Conservation (phyloP, 495 filamentous ascomycete species). For the Penicillium canariense region DNA sequence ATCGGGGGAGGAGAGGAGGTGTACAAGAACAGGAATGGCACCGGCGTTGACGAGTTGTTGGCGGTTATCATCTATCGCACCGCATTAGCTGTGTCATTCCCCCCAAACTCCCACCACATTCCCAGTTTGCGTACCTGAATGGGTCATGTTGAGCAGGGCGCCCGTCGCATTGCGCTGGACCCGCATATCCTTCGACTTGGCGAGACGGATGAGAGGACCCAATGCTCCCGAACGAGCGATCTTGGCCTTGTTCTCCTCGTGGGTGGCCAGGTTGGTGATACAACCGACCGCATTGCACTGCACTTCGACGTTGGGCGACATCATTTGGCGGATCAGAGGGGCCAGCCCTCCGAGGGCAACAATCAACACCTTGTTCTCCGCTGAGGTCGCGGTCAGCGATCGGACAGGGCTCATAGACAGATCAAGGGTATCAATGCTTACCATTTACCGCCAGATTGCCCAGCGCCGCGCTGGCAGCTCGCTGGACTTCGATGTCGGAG, state of each 20-base stretch:
- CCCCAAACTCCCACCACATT: not conserved
- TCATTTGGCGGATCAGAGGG: constrained; percentile 96
- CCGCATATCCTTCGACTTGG: constrained; percentile 97
- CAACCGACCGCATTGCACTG: constrained; percentile 99
- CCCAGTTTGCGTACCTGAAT: constrained; percentile 69
- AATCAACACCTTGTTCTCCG: constrained; percentile 95
- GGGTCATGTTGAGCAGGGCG: constrained; percentile 96
- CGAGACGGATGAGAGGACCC: constrained; percentile 82
- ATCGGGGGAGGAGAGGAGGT: constrained; percentile 84
- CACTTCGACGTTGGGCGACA: constrained; percentile 97
- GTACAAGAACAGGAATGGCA: constrained; percentile 93
- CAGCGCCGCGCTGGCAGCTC: constrained; percentile 92
- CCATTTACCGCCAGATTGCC: constrained; percentile 97
- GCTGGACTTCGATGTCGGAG: constrained; percentile 93
- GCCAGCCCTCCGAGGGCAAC: constrained; percentile 86
- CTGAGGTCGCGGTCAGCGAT: constrained; percentile 56
- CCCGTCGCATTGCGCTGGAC: constrained; percentile 97
- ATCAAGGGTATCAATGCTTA: constrained; percentile 47
- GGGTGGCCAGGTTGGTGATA: constrained; percentile 96
- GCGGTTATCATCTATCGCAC: constrained; percentile 81
- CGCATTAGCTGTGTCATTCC: not conserved
- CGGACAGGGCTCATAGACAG: not conserved
- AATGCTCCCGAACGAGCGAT: constrained; percentile 94
- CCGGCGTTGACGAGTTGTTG: constrained; percentile 96
- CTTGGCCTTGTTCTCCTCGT: constrained; percentile 98